Evolutionary conservation across 2,329 filamentous ascomycete species (phyloP), one percentile per base, ranked within the genome.

Genomic region (Colletotrichum ledebouriae): DNA sequence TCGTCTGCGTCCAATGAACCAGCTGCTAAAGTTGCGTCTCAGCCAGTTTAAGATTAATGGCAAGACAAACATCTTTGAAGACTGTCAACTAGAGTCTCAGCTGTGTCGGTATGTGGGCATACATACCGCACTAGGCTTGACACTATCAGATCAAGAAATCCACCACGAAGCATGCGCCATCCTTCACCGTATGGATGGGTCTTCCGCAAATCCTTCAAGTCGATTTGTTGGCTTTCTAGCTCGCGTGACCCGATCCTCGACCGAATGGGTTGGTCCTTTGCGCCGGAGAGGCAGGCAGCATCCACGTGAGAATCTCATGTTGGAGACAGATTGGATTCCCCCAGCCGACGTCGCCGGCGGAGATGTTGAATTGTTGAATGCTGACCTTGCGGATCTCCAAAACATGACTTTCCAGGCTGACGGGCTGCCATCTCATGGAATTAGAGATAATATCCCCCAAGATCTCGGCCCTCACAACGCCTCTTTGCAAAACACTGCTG

Each of bases 11-110:
- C 75, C 75, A 0, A 72, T 77, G 56, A 71, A 74, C 1, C 73
- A 73, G 10, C 55, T 73, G 6, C 63, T 63, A 0, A 74, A 73
- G 52, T 63, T 72, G 0, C 63, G 74, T 0, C 59, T 75, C 6
- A 71, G 69, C 3, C 67, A 66, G 9, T 65, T 76, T 9, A 70
- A 68, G 15, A 76, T 77, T 3, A 76, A 73, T 1, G 75, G 76
- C 0, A 77, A 77, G 39, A 58, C 60, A 0, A 67, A 72, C 0
- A 73, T 76, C 0, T 77, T 77, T 15, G 73, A 77, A 13, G 67
- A 68, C 0, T 77, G 76, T 10, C 72, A 73, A 7, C 71, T 77
- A 0, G 76, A 77, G 39, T n/a, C 53, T 3, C 72, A 72, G 1
- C 22, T 77, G 0, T 59, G 53, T 4, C 41, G 55, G 1, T 52